Base-by-base conservation (phyloP, 2,329 filamentous ascomycete species). In the Aspergillus sp. region DNA sequence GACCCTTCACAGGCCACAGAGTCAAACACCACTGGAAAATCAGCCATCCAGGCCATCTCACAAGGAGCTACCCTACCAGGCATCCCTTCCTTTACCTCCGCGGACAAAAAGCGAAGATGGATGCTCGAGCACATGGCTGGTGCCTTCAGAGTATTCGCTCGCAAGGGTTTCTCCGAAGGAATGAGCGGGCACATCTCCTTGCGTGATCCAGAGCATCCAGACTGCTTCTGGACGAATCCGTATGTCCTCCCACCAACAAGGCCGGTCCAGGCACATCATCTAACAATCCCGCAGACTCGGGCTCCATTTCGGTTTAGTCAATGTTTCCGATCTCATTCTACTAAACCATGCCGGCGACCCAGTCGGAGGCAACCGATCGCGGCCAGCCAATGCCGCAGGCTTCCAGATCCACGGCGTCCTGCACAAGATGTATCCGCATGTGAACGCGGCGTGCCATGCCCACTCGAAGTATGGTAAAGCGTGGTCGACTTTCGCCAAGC, bases 401-500 rank as follows among this genome's bases (percentile, higher is more conserved):
- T 81, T 79, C 66, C 76, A 78, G 69, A 82, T 82, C 48, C 80
- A 82, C 65, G 68, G 72, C 4, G 78, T 75, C 0, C 70, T 80
- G 10, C 80, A 65, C 74, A 80, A 78, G 69, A 74, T 89, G 88
- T 75, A 89, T 88, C 78, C 78, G 6, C 79, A 82, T 59, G 77
- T 82, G 7, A 73, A 76, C 55, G 79, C 77, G 47, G 79, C 79
- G 4, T 78, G 76, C 38, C 80, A 82, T 63, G 74, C 72, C 13
- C 80, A 82, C 67, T 76, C 72, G 2, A 76, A 79, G 12, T 78
- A 80, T 57, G 80, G 80, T 5, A 73, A 79, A 48, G 75, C 78
- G 2, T 82, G 74, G 69, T 80, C 77, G 58, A 68, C 73, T 4
- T 71, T 82, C 30, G 79, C 76, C 7, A 69, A 74, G 17, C 76